A percentile compares a stretch with the other conserved stretches of the same genome.
Evolutionary conservation across 305 asterid species (phyloP).

Genomic region (Rubia occidens): DNA sequence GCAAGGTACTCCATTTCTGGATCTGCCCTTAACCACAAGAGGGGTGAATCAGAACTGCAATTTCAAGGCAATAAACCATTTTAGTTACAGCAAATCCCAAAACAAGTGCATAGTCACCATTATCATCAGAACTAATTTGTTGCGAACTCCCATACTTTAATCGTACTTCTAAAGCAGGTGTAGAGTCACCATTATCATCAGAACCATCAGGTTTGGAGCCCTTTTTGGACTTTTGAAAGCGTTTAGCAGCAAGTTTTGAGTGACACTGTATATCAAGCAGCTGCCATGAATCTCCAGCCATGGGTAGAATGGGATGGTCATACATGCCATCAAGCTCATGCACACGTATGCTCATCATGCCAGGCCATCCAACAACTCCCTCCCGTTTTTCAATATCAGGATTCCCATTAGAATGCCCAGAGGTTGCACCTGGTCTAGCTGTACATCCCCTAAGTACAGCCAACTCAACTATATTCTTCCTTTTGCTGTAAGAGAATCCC

Average conservation of each 20-base stretch:
- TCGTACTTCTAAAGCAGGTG: slow-evolving; percentile 57
- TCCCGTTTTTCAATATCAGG: slow-evolving; percentile 76
- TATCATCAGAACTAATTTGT: background rate
- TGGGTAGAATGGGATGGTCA: slow-evolving; percentile 94
- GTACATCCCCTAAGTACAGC: slow-evolving; percentile 92
- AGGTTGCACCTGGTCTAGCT: slow-evolving; percentile 61
- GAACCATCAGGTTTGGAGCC: slow-evolving; percentile 91
- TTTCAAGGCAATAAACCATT: slow-evolving; percentile 13
- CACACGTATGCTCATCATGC: slow-evolving; percentile 98
- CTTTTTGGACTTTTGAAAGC: slow-evolving; percentile 86
- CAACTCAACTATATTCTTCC: slow-evolving; percentile 90
- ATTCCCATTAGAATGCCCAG: slow-evolving; percentile 44
- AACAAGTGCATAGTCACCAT: background rate
- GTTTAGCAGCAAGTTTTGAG: slow-evolving; percentile 95
- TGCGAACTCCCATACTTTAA: slow-evolving; percentile 43
- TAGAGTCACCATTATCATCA: slow-evolving; percentile 83
- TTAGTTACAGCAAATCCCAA: slow-evolving; percentile 7
- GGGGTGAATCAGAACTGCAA: slow-evolving; percentile 92
- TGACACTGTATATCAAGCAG: slow-evolving; percentile 95
- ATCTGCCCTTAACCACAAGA: slow-evolving; percentile 96
- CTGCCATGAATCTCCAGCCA: slow-evolving; percentile 99
- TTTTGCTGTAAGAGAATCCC: slow-evolving; percentile 94
- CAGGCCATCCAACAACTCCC: slow-evolving; percentile 95
- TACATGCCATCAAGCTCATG: slow-evolving; percentile 99
- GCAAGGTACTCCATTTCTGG: slow-evolving; percentile 99